These are phyloP conservation scores for Globisporangium camurandrum DNA, from an alignment of 352 stramenopile genomes.

Conservation along the genomic window DNA sequence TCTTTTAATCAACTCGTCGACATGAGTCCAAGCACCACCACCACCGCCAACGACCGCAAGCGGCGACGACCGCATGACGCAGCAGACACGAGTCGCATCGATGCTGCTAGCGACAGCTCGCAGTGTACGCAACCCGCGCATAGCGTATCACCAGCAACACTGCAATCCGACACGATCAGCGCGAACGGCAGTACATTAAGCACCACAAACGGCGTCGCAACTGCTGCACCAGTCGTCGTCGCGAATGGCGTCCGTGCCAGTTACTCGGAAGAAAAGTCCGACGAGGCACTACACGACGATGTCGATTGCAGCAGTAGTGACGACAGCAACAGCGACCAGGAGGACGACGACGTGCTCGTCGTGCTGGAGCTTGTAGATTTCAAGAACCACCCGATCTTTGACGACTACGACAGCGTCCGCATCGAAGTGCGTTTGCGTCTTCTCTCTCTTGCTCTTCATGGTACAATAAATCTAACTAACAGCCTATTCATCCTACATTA, in stretches of 20 bases:
- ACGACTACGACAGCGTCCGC: slow-evolving; percentile 52
- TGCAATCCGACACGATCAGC: no score
- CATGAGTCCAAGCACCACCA: no score
- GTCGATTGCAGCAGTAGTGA: background rate
- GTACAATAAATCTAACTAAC: no score
- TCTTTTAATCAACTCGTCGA: no score
- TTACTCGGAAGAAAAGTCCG: background rate
- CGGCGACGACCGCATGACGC: slow-evolving; percentile 3
- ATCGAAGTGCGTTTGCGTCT: slow-evolving; percentile 36
- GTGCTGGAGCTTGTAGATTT: slow-evolving; percentile 74
- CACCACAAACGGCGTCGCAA: background rate
- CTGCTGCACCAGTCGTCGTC: background rate
- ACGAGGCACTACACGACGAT: background rate
- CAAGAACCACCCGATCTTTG: slow-evolving; percentile 72
- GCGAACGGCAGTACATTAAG: background rate
- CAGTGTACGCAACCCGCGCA: background rate
- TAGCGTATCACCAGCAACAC: background rate
- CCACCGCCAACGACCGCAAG: slow-evolving; percentile 4
- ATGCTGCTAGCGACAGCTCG: no score
- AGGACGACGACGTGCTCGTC: slow-evolving; percentile 63
- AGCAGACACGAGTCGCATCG: no score
- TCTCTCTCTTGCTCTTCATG: background rate
- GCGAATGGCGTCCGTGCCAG: background rate
- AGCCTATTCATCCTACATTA: slow-evolving; percentile 14
- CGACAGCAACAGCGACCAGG: slow-evolving; percentile 24